Evolutionary conservation across 1,284 basidiomycete genomes (phyloP).

Genomic region (Sporisorium scitamineum): DNA sequence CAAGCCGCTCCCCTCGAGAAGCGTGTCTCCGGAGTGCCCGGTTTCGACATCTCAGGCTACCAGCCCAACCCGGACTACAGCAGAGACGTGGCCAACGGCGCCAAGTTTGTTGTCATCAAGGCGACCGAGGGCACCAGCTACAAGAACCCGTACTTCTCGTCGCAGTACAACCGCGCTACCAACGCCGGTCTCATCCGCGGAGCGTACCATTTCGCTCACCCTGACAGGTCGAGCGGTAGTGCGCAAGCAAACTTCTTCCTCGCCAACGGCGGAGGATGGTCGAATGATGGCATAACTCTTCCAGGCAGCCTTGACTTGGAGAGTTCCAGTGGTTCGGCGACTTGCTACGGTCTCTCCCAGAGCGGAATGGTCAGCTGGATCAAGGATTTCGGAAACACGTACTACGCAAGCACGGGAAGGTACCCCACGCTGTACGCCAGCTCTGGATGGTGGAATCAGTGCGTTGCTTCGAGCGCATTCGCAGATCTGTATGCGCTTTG

Average conservation of each 20-base stretch:
- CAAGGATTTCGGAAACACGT: slow-evolving; percentile 72
- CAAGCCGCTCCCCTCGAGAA: slow-evolving; percentile 37
- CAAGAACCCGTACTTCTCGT: slow-evolving; percentile 70
- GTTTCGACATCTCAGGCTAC: slow-evolving; percentile 73
- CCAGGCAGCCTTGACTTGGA: slow-evolving; percentile 62
- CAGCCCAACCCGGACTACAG: slow-evolving; percentile 75
- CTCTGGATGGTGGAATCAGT: slow-evolving; percentile 78
- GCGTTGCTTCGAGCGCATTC: slow-evolving; percentile 74
- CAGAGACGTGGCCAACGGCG: slow-evolving; percentile 74
- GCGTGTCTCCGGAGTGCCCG: slow-evolving; percentile 34
- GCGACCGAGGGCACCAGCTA: slow-evolving; percentile 77
- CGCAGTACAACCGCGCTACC: slow-evolving; percentile 74
- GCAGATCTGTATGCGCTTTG: slow-evolving; percentile 74
- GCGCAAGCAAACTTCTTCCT: slow-evolving; percentile 76
- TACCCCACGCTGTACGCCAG: slow-evolving; percentile 76
- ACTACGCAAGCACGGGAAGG: slow-evolving; percentile 73
- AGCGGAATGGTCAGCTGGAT: slow-evolving; percentile 77
- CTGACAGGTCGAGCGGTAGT: slow-evolving; percentile 72
- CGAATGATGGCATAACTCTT: slow-evolving; percentile 45
- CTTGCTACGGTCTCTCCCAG: slow-evolving; percentile 75
- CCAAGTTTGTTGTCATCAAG: slow-evolving; percentile 78
- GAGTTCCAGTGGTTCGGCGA: slow-evolving; percentile 17
- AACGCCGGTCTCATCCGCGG: slow-evolving; percentile 75
- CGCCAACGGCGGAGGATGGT: slow-evolving; percentile 73
- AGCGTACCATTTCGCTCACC: slow-evolving; percentile 76